Percentiles rank a stretch among this genome's conserved stretches.
Evolutionary conservation across 2,329 filamentous ascomycete species (phyloP).

Genomic region (Thielaviopsis ethacetica): DNA sequence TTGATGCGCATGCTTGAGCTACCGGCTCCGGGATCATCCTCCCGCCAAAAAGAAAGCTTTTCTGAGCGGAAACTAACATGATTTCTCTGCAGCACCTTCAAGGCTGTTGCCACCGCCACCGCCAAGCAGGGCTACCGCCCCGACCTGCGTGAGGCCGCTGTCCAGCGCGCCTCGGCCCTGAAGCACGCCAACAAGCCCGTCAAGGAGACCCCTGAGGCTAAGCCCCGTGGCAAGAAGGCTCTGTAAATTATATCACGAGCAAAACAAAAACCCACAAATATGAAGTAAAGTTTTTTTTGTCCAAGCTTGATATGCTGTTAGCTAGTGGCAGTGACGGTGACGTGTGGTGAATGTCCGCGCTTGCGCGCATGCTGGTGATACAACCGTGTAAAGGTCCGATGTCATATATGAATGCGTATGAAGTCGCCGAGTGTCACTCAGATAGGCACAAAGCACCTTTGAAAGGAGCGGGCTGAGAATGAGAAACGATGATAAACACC

Average conservation of each 20-base stretch:
- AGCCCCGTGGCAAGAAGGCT: conserved; percentile 67
- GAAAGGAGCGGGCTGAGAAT: too few relatives aligned
- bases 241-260: conserved; percentile 6
- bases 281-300: conserved; percentile 8
- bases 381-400: too few relatives aligned
- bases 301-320: background rate
- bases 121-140: conserved; percentile 75
- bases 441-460: too few relatives aligned
- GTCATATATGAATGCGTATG: too few relatives aligned
- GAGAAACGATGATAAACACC: too few relatives aligned
- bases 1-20: background rate
- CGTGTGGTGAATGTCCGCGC: background rate
- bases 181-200: conserved; percentile 60
- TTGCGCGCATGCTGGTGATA: background rate
- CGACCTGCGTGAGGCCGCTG: conserved; percentile 61
- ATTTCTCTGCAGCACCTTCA: conserved; percentile 55
- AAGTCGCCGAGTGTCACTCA: too few relatives aligned
- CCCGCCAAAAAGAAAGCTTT: background rate
- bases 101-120: conserved; percentile 64
- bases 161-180: conserved; percentile 77
- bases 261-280: conserved; percentile 2
- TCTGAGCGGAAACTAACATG: conserved; percentile 2
- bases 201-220: conserved; percentile 58
- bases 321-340: too few relatives aligned
- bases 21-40: background rate